A percentile compares a stretch with the other conserved stretches of the same genome.
Evolutionary conservation across 2,329 filamentous ascomycete genomes (phyloP).

Genomic region (Fusarium staphyleae): DNA sequence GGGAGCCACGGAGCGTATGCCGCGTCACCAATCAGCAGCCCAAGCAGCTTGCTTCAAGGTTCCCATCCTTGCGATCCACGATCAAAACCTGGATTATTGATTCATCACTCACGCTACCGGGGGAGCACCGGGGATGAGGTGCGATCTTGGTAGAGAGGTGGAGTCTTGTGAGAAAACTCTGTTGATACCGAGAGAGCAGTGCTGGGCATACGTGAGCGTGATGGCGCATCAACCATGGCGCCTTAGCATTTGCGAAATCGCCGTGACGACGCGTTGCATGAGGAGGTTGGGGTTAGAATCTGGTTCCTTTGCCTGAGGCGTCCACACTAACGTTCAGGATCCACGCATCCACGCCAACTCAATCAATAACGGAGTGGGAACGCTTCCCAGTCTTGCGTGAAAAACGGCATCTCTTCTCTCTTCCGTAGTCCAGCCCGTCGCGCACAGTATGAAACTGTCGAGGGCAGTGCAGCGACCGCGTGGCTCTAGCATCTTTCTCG

Average conservation of each 20-base stretch:
- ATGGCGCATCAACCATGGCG: slow-evolving; percentile 9
- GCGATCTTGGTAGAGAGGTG: slow-evolving; percentile 5
- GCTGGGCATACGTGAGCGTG: not conserved
- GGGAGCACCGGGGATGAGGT: slow-evolving; percentile 1
- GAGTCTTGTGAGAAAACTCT: slow-evolving; percentile 12
- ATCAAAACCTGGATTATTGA: slow-evolving; percentile 10
- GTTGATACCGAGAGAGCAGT: slow-evolving; percentile 3
- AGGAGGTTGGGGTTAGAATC: not conserved
- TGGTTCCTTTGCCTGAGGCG: slow-evolving; percentile 25
- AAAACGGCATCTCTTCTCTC: slow-evolving; percentile 29
- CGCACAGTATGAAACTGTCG: slow-evolving; percentile 34
- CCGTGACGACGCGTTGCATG: slow-evolving; percentile 4
- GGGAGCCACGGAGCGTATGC: slow-evolving; percentile 30
- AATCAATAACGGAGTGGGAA: slow-evolving; percentile 25
- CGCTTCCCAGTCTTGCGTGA: slow-evolving; percentile 19
- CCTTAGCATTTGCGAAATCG: slow-evolving; percentile 10
- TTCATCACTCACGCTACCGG: slow-evolving; percentile 16
- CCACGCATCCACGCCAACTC: slow-evolving; percentile 9
- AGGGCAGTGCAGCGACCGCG: slow-evolving; percentile 23
- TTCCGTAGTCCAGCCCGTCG: slow-evolving; percentile 17
- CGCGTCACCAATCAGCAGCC: slow-evolving; percentile 35
- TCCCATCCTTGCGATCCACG: slow-evolving; percentile 22
- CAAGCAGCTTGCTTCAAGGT: slow-evolving; percentile 9
- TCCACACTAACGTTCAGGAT: slow-evolving; percentile 20
- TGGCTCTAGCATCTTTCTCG: slow-evolving; percentile 20